Conservation (phyloP, 495 filamentous ascomycete species). For the Aspergillus saccharolyticus region DNA sequence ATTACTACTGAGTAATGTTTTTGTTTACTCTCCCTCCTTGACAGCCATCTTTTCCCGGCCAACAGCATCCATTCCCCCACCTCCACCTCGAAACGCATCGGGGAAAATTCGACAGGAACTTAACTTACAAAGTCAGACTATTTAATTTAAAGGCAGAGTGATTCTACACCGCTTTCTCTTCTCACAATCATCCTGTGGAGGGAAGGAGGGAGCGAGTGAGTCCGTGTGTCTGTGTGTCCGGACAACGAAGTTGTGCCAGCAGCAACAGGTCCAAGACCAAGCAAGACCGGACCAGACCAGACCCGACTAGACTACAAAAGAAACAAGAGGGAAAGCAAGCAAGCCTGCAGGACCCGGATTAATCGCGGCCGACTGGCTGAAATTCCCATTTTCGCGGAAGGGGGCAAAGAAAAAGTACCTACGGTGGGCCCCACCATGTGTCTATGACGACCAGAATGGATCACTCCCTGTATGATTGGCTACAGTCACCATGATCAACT, state of each 20-base stretch:
- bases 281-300: not conserved
- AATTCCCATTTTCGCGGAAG: constrained; percentile 1
- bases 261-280: not conserved
- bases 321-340: not conserved
- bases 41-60: not conserved
- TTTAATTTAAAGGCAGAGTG: not conserved
- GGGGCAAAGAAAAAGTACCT: constrained; percentile 16
- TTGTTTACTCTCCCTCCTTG: not conserved
- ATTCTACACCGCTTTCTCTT: not conserved
- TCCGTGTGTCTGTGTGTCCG: not conserved
- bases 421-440: constrained; percentile 24
- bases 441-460: constrained; percentile 20
- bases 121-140: not conserved
- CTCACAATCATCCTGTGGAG: not conserved
- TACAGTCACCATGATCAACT: constrained; percentile 14
- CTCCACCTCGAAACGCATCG: not conserved
- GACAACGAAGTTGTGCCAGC: not conserved
- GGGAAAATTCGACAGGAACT: not conserved
- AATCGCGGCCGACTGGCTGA: constrained; percentile 5
- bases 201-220: not conserved
- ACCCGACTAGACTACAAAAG: not conserved
- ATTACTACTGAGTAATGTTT: no score
- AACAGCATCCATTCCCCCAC: not conserved
- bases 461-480: constrained; percentile 12
- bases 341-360: not conserved